Percentiles rank a stretch among this genome's conserved stretches.
These are phyloP conservation scores for Neophaeococcomyces aloes DNA, from an alignment of 2,329 filamentous ascomycete genomes.

Conservation along the genomic window DNA sequence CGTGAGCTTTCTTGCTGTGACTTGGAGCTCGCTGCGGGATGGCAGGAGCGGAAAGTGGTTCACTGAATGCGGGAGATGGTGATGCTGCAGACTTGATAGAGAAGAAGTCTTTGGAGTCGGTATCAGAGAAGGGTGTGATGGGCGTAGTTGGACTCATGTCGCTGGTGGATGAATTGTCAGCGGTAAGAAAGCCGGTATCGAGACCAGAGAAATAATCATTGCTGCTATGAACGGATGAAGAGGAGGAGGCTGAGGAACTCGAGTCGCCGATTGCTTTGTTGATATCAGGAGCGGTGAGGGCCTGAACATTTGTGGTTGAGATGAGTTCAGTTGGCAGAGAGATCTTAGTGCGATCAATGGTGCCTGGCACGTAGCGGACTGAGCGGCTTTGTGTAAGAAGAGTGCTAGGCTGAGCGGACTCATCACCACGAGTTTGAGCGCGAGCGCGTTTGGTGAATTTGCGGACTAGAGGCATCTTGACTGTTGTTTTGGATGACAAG, in stretches of 20 bases:
- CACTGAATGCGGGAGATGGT: constrained; percentile 39
- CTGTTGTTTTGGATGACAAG: neutral
- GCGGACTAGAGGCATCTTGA: constrained; percentile 28
- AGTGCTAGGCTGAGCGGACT: too few species aligned
- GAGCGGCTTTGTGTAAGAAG: constrained; percentile 37
- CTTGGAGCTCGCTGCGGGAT: constrained; percentile 72
- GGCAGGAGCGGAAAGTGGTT: constrained; percentile 49
- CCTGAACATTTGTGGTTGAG: constrained; percentile 92
- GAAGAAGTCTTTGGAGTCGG: constrained; percentile 46
- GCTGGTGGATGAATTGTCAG: constrained; percentile 30
- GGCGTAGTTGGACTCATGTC: constrained; percentile 30
- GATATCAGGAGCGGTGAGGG: constrained; percentile 86
- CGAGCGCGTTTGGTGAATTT: constrained; percentile 41
- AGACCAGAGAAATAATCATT: constrained; percentile 48
- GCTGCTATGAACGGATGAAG: constrained; percentile 55
- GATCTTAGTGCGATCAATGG: constrained; percentile 48
- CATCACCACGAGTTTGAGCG: constrained; percentile 28
- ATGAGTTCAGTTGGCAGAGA: constrained; percentile 77
- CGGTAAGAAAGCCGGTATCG: constrained; percentile 39
- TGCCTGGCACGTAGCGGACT: constrained; percentile 34
- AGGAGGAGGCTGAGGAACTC: constrained; percentile 40
- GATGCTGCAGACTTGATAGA: constrained; percentile 56
- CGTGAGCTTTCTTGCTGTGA: constrained; percentile 80
- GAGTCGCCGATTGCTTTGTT: constrained; percentile 36
- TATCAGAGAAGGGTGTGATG: constrained; percentile 45